Base-by-base conservation (phyloP, 2,329 filamentous ascomycete genomes). In the Sarocladiaceae sp. region DNA sequence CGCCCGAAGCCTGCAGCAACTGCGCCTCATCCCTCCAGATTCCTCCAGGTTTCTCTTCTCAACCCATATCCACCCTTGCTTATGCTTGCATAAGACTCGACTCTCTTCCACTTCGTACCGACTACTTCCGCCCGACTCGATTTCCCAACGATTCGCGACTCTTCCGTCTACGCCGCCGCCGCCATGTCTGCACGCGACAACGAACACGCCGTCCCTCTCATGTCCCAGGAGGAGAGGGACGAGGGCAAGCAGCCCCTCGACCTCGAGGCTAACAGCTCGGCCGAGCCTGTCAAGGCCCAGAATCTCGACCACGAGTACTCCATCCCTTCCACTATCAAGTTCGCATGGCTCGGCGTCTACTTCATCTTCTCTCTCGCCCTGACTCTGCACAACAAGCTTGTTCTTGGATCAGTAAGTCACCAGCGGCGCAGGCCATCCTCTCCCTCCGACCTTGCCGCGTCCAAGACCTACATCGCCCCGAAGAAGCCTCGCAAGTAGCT, bases 351-450 rank as follows among this genome's bases (percentile, higher is more conserved):
- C 23, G 68, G 66, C 21, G 64, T 69, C 45, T 78, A 78, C 56
- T 77, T 78, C 55, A 63, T 71, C 53, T 66, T 68, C 53, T 68
- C 66, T 15, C 55, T 69, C 18, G 52, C 64, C 46, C 59, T 80
- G 45, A 80, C 76, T 6, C 64, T 80, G 18, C 79, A 78, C 57
- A 80, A 80, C 63, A 80, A 80, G 58, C 64, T 75, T 23, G 72
- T 80, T 18, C 60, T 80, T 46, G 70, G 70, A 53, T 67, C 67
- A 57, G 70, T 72, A 56, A 53, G 65, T 62, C 33, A 9, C 24
- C n/a, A 4, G 10, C 26, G 26, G n/a, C n/a, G 26, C n/a, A 9
- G 26, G 26, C 26, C 26, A 29, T 29, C 26, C 26, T 29, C n/a
- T n/a, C n/a, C n/a, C n/a, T n/a, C n/a, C n/a, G n/a, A n/a, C n/a